A percentile compares a stretch with the other conserved stretches of the same genome.
Conservation (phyloP, 2,329 filamentous ascomycete species). For the Blumeria graminis region DNA sequence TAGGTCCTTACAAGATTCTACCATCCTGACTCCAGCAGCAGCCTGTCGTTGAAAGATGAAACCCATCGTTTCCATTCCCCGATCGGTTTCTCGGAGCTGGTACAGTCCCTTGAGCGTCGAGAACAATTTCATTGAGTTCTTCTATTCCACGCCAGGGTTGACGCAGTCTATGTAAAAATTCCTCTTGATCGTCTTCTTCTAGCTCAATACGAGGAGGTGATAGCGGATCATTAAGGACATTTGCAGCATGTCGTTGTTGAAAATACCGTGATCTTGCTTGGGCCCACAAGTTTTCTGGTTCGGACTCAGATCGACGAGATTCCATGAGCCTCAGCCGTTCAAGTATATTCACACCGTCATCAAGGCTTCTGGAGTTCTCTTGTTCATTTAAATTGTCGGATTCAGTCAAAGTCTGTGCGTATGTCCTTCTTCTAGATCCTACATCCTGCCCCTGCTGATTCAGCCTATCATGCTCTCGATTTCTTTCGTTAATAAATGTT, state of each 20-base stretch:
- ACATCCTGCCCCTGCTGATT: constrained; percentile 7
- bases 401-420: constrained; percentile 10
- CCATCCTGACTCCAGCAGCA: constrained; percentile 38
- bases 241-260: constrained; percentile 13
- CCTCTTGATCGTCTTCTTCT: constrained; percentile 13
- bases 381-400: constrained; percentile 9
- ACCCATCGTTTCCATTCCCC: constrained; percentile 11
- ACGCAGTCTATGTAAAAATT: constrained; percentile 12
- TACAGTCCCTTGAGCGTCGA: background rate
- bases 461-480: constrained; percentile 14
- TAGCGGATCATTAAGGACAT: constrained; percentile 8
- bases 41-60: constrained; percentile 23
- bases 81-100: constrained; percentile 1
- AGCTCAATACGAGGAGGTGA: constrained; percentile 10
- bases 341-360: constrained; percentile 10
- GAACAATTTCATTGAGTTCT: constrained; percentile 4
- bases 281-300: constrained; percentile 6
- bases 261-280: background rate
- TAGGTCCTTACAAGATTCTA: constrained; percentile 26
- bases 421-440: constrained; percentile 6
- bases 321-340: constrained; percentile 9
- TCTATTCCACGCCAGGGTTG: constrained; percentile 11
- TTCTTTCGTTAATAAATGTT: constrained; percentile 15
- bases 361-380: constrained; percentile 4
- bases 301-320: constrained; percentile 3